Evolutionary conservation across 2,329 filamentous ascomycete species (phyloP), one percentile per base, ranked within the genome.

Genomic region (Aspergillus pseudotamarii): DNA sequence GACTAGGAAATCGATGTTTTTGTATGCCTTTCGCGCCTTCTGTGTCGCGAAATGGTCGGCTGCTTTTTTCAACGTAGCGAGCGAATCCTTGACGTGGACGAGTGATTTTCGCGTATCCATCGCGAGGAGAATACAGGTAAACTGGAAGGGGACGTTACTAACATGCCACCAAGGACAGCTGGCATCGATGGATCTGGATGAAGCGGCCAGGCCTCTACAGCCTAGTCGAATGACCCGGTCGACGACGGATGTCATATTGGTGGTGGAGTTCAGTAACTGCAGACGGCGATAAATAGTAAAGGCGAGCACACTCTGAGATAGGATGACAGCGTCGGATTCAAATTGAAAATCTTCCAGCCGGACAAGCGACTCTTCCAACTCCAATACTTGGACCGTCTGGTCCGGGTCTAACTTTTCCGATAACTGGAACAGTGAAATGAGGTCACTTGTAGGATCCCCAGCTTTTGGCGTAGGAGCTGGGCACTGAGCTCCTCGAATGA

Each of bases 71-170:
- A 62, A n/a, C 12, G 23, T 74, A 32, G 36, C 10, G 14, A 62
- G 38, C 6, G 57, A 50, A 38, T 55, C 48, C 10, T 50, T 23
- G 9, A 59, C 32, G 12, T 50, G 48, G 6, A 28, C 28, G 30
- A 69, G 64, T 1, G 70, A 66, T 38, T 64, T 59, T 14, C 43
- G 16, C 4, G 62, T 62, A 54, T 68, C 66, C 19, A 65, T 66
- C 2, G 64, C 62, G 10, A 68, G 55, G 12, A 64, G 38, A 12
- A 64, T 53, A 12, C 64, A 66, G 26, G 66, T 46, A 1, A 64
- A 43, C 45, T 69, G 66, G 30, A 69, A 69, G 6, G 67, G 67
- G n/a, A 68, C 58, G 26, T 68, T 69, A 38, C 64, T n/a, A n/a
- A 64, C 54, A 32, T 69, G 66, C 64, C 67, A 69, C 67, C 67